A percentile compares a stretch with the other conserved stretches of the same genome.
Conservation (phyloP, 169 alveolate genomes). For the Plasmodium chabaudi region DNA sequence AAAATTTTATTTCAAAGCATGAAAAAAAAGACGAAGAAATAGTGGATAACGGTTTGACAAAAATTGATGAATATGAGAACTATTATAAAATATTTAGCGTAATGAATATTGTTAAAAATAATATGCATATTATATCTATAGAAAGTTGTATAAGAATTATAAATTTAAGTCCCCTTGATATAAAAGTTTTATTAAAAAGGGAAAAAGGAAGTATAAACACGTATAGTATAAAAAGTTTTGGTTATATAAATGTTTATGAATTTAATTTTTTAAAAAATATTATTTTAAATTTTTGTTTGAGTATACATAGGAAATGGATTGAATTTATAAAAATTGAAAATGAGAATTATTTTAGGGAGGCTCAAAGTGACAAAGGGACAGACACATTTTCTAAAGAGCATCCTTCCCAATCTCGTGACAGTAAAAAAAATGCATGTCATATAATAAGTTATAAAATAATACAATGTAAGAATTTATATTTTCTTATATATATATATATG, state of each 20-base stretch:
- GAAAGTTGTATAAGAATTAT: conserved; percentile 24
- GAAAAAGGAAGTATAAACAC: conserved; percentile 71
- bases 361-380: too few relatives aligned
- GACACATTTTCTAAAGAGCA: too few relatives aligned
- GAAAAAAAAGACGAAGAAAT: background rate
- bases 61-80: background rate
- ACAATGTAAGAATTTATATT: conserved; percentile 16
- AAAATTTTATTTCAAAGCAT: background rate
- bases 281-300: conserved; percentile 40
- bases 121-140: conserved; percentile 17
- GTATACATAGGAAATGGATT: conserved; percentile 32
- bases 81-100: conserved; percentile 35
- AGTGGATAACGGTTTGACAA: background rate
- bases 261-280: conserved; percentile 38
- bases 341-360: conserved; percentile 11
- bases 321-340: conserved; percentile 25
- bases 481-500: conserved; percentile 31
- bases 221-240: conserved; percentile 25
- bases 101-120: background rate
- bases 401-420: too few relatives aligned
- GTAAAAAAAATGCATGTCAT: background rate
- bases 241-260: conserved; percentile 39
- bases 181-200: conserved; percentile 36
- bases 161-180: conserved; percentile 37
- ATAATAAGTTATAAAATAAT: conserved; percentile 30